Percentiles rank a stretch among this genome's conserved stretches.
Conservation (phyloP, 2,329 filamentous ascomycete species). For the Monilinia aucupariae region DNA sequence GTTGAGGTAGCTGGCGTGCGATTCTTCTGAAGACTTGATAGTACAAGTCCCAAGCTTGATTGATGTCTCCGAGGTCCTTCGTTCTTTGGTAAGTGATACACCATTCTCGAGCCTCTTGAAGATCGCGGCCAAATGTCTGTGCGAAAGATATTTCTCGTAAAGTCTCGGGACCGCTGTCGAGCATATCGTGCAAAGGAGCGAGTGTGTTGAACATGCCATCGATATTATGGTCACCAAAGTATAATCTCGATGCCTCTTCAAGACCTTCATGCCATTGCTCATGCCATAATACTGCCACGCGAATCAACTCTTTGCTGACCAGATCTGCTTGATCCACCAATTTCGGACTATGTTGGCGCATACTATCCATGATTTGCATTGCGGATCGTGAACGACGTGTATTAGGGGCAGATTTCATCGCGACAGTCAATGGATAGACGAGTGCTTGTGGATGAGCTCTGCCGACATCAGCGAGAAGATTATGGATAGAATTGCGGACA, state of each 20-base stretch:
- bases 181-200: constrained; percentile 81
- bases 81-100: constrained; percentile 86
- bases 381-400: constrained; percentile 81
- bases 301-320: constrained; percentile 93
- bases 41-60: constrained; percentile 98
- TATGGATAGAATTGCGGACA: constrained; percentile 86
- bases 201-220: constrained; percentile 94
- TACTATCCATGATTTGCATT: constrained; percentile 92
- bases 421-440: constrained; percentile 94
- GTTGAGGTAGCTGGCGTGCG: constrained; percentile 82
- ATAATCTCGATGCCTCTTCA: constrained; percentile 91
- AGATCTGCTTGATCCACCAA: constrained; percentile 93
- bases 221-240: constrained; percentile 96
- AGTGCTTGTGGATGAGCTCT: constrained; percentile 91
- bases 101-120: constrained; percentile 93
- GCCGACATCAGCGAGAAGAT: constrained; percentile 85
- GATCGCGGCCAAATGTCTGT: constrained; percentile 91
- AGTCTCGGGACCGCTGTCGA: constrained; percentile 88
- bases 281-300: constrained; percentile 96
- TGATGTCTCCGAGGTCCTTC: constrained; percentile 88
- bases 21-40: constrained; percentile 98
- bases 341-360: constrained; percentile 88
- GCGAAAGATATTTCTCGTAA: constrained; percentile 94
- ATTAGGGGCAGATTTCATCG: constrained; percentile 88
- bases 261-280: constrained; percentile 98